These are phyloP conservation scores for Magnaporthiopsis rhizophila DNA, from an alignment of 2,329 filamentous ascomycete genomes.

Conservation along the genomic window DNA sequence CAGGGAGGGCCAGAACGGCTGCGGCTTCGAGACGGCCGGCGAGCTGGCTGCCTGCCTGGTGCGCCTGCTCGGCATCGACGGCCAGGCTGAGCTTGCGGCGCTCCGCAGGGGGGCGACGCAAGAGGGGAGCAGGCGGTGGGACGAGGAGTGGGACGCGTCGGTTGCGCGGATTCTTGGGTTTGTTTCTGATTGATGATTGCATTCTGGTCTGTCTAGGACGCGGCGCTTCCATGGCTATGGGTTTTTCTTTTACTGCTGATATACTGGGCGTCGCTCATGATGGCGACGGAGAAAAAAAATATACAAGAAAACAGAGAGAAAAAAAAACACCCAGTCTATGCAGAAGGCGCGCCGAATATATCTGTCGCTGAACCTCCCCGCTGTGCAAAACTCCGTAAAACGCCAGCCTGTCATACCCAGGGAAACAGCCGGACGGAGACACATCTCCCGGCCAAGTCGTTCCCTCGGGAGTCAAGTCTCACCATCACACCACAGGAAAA, in stretches of 20 bases:
- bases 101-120: slow-evolving; percentile 62
- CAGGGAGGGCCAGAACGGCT: slow-evolving; percentile 75
- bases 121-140: slow-evolving; percentile 76
- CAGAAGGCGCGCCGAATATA: not conserved
- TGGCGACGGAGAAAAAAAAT: not conserved
- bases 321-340: not conserved
- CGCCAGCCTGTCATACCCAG: not conserved
- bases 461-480: not conserved
- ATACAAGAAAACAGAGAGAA: not conserved
- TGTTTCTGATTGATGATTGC: slow-evolving; percentile 15
- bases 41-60: slow-evolving; percentile 57
- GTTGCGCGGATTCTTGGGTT: slow-evolving; percentile 63
- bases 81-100: slow-evolving; percentile 43
- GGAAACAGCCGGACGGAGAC: too few species aligned
- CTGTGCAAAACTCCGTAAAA: not conserved
- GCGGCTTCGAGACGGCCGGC: slow-evolving; percentile 67
- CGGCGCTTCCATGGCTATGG: not conserved
- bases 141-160: slow-evolving; percentile 85
- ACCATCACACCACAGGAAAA: not conserved
- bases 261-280: not conserved
- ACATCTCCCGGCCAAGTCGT: not conserved
- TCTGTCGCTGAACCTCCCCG: too few species aligned
- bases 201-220: not conserved
- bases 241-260: not conserved
- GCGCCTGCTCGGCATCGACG: slow-evolving; percentile 50